Base-by-base conservation (phyloP, 495 filamentous ascomycete genomes). In the Annulohypoxylon maeteangense region DNA sequence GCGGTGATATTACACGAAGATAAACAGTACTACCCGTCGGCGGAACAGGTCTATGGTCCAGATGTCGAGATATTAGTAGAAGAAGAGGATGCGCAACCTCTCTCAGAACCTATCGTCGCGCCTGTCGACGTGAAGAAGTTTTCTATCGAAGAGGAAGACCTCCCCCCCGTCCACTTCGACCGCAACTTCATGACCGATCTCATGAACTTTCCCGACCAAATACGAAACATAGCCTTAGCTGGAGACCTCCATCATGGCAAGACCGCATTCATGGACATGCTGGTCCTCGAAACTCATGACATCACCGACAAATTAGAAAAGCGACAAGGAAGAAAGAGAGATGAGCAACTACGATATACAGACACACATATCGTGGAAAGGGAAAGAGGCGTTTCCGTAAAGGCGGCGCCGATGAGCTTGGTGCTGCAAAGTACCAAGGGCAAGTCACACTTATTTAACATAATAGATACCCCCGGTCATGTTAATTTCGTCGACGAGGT, bases 401-500 rank as follows among this genome's bases (percentile, higher is more conserved):
- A 99, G 79, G 83, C 94, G 1, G 91, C 93, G 8, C 95, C 95
- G 11, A 98, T 98, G 95, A 97, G 91, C 75, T 81, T 99, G 56
- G 90, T 98, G 27, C 85, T 99, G 23, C 93, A 91, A 72, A 90
- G 88, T 60, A 94, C 92, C 0, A 92, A 91, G 72, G 92, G 93
- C 16, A 98, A 99, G 83, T 98, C 94, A n/a, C 93, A 97, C 81
- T 85, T 99, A 1, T 82, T 99, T 78, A 97, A 98, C 78, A 91
- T 98, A 62, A 81, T 99, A 54, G 95, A 99, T 78, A 99, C 95
- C 2, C 96, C 95, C 0, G 95, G 95, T 6, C 95, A 99, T 81
- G 96, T 98, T 72, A 97, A 98, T 74, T 99, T 99, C 77, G 94
- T 95, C 18, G 95, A 99, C 77, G 95, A 99, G 78, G 92, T 99